Conservation (phyloP, 257 asterid species). For the Galeopsis tetrahit region DNA sequence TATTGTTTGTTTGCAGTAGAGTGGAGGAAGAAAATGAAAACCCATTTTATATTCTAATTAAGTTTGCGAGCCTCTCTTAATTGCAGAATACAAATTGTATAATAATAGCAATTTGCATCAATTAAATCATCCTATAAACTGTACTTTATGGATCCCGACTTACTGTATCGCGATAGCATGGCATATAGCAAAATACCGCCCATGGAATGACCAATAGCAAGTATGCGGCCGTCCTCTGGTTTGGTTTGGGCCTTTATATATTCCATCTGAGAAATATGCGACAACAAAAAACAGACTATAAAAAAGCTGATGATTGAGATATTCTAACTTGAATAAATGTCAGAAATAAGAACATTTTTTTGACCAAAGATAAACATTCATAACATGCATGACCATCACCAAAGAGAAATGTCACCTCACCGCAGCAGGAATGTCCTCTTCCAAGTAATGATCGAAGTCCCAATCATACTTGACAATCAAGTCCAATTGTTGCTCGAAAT, state of each 20-base stretch:
- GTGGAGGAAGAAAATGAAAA: conserved; percentile 12
- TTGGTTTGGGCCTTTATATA: conserved; percentile 71
- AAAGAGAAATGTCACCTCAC: conserved; percentile 90
- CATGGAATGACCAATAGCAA: conserved; percentile 97
- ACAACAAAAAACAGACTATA: conserved; percentile 29
- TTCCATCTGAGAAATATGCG: conserved; percentile 62
- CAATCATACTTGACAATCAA: conserved; percentile 89
- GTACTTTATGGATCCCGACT: conserved; percentile 36
- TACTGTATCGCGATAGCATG: conserved; percentile 83
- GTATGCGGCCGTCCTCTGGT: conserved; percentile 85
- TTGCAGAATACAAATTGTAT: neutral
- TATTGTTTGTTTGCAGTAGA: neutral
- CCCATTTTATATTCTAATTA: conserved; percentile 5
- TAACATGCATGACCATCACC: conserved; percentile 40
- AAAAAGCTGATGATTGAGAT: conserved; percentile 19
- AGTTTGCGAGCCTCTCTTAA: neutral
- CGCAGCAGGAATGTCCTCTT: conserved; percentile 98
- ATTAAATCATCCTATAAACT: conserved; percentile 18
- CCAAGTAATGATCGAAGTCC: conserved; percentile 98
- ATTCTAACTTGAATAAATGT: conserved; percentile 22
- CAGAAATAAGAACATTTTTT: neutral
- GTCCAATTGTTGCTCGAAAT: conserved; percentile 94
- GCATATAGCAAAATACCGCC: conserved; percentile 97
- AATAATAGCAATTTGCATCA: conserved; percentile 25
- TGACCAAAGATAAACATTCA: conserved; percentile 5